These are phyloP conservation scores for Capsicum chinense DNA, from an alignment of 257 asterid species.

Conservation along the genomic window DNA sequence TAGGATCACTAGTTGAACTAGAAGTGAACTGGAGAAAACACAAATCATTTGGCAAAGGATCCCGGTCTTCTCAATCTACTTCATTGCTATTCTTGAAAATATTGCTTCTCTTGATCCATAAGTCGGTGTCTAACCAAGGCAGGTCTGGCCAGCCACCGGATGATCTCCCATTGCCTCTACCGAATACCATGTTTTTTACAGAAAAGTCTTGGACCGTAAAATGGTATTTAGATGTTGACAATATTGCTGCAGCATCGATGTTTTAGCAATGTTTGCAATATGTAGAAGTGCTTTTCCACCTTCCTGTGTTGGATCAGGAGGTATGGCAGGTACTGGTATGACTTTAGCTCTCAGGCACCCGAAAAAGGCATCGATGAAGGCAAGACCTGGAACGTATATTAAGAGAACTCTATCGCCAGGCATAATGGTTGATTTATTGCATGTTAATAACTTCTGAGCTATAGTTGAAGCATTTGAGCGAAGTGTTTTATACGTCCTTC, in stretches of 20 bases:
- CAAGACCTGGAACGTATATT: slow-evolving; percentile 66
- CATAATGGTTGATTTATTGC: slow-evolving; percentile 35
- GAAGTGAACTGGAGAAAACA: slow-evolving; percentile 77
- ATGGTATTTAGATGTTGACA: slow-evolving; percentile 65
- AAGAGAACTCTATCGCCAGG: slow-evolving; percentile 63
- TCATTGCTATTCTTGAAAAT: slow-evolving; percentile 32
- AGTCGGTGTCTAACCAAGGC: slow-evolving; percentile 72
- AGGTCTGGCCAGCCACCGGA: slow-evolving; percentile 54
- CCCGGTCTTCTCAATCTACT: slow-evolving; percentile 24
- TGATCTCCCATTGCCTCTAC: slow-evolving; percentile 38
- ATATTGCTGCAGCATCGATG: slow-evolving; percentile 61
- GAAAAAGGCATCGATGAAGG: slow-evolving; percentile 67
- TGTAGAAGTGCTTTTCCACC: slow-evolving; percentile 66
- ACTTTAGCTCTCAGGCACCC: slow-evolving; percentile 68
- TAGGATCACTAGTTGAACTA: slow-evolving; percentile 69
- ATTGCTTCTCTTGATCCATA: slow-evolving; percentile 56
- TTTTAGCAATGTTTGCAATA: slow-evolving; percentile 57
- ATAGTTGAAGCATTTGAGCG: slow-evolving; percentile 50
- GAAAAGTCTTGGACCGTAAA: slow-evolving; percentile 56
- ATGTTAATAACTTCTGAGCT: slow-evolving; percentile 43
- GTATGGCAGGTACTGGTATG: slow-evolving; percentile 64
- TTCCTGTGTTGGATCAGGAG: slow-evolving; percentile 63
- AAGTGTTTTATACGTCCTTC: no score
- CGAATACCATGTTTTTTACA: slow-evolving; percentile 45
- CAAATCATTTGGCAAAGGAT: slow-evolving; percentile 45